These are phyloP conservation scores for Punctularia strigosozonata DNA, from an alignment of 768 basidiomycete genomes.

Conservation along the genomic window DNA sequence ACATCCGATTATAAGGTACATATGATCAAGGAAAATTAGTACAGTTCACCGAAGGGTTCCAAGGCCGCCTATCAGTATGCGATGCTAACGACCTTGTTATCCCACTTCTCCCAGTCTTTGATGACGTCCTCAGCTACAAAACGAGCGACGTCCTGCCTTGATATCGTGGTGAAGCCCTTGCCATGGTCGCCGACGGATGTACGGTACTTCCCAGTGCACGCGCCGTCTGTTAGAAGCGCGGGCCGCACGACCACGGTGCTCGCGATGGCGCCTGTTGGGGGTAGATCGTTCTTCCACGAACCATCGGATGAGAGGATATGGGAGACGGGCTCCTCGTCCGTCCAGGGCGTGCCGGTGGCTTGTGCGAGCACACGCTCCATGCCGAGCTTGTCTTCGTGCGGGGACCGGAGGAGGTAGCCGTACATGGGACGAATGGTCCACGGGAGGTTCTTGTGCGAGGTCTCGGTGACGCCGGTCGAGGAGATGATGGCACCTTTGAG, in stretches of 20 bases:
- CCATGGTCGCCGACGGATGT: constrained; percentile 32
- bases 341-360: constrained; percentile 39
- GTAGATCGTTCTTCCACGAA: constrained; percentile 29
- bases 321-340: constrained; percentile 16
- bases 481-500: constrained; percentile 45
- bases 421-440: constrained; percentile 37
- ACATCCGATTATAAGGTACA: too few species aligned
- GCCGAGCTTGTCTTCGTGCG: constrained; percentile 54
- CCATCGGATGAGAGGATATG: constrained; percentile 35
- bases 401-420: constrained; percentile 25
- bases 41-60: too few species aligned
- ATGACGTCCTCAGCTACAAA: constrained; percentile 39
- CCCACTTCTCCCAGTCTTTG: constrained; percentile 41
- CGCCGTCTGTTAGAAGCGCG: constrained; percentile 49
- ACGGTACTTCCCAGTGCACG: constrained; percentile 30
- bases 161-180: constrained; percentile 30
- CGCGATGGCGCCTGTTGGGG: constrained; percentile 30
- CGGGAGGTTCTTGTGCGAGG: constrained; percentile 35
- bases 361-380: constrained; percentile 39
- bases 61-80: constrained; percentile 39
- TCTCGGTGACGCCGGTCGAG: constrained; percentile 36
- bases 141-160: constrained; percentile 54
- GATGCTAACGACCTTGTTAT: constrained; percentile 36
- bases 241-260: constrained; percentile 38
- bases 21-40: too few species aligned